A percentile compares a stretch with the other conserved stretches of the same genome.
phyloP scores from a whole-genome alignment of 805 yeast species.

The Helenozyma rhizophorensis region DNA sequence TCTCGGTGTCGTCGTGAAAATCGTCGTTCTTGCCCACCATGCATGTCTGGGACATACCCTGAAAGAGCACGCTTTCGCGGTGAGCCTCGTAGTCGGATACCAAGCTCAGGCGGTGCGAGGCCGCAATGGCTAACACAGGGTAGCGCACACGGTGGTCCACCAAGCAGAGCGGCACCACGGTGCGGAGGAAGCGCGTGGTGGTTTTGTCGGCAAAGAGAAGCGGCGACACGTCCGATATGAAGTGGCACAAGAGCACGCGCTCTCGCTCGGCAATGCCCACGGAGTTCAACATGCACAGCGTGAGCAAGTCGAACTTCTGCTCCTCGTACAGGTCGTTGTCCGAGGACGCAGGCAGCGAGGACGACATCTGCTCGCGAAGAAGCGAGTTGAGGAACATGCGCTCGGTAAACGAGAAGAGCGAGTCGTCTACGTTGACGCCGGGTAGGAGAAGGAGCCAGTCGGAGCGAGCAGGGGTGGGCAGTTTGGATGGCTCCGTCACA shows the following conservation, averaged over 20 bases:
- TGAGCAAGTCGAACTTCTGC: slow-evolving; percentile 5
- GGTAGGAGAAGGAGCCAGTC: too few species aligned
- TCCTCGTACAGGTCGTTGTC: too few species aligned
- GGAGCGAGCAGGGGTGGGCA: slow-evolving; percentile 1
- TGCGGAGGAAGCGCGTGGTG: slow-evolving; percentile 17
- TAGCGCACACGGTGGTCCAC: slow-evolving; percentile 14
- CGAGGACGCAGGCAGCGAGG: slow-evolving; percentile 2
- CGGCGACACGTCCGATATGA: slow-evolving; percentile 20
- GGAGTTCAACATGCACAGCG: slow-evolving; percentile 6
- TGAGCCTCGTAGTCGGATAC: too few species aligned
- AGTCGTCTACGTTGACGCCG: too few species aligned
- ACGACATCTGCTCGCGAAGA: slow-evolving; percentile 1
- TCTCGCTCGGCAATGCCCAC: slow-evolving; percentile 7
- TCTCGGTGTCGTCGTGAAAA: slow-evolving; percentile 12
- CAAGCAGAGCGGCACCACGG: slow-evolving; percentile 20
- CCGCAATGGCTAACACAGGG: slow-evolving; percentile 23
- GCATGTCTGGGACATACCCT: slow-evolving; percentile 13
- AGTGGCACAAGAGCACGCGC: slow-evolving; percentile 14
- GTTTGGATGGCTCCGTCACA: neutral
- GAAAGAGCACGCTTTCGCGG: slow-evolving; percentile 7
- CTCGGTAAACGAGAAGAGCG: slow-evolving; percentile 14
- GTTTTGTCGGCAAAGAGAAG: slow-evolving; percentile 21
- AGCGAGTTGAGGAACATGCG: slow-evolving; percentile 15
- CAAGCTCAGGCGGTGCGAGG: slow-evolving; percentile 18
- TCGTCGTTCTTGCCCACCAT: slow-evolving; percentile 6